phyloP scores from a whole-genome alignment of 2,329 filamentous ascomycete species.

The Xylaria sp. region DNA sequence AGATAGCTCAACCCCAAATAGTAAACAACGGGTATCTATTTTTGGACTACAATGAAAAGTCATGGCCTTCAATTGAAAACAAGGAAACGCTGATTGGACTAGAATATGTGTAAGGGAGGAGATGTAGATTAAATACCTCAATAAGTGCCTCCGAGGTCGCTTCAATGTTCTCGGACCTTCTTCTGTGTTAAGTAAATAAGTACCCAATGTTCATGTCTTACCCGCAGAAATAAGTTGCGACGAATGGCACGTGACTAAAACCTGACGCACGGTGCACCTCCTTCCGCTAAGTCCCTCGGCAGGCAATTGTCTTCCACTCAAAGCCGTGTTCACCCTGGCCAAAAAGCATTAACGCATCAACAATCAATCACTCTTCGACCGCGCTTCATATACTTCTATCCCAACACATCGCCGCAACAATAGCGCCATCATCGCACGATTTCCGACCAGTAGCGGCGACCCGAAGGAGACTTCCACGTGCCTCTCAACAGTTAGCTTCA shows the following conservation, averaged over 20 bases:
- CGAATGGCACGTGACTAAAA: slow-evolving; percentile 23
- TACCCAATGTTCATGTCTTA: background rate
- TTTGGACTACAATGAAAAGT: background rate
- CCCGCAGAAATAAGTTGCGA: background rate
- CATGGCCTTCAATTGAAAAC: background rate
- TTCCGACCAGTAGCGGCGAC: background rate
- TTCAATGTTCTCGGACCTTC: background rate
- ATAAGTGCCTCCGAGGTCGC: too few relatives aligned
- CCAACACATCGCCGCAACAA: slow-evolving; percentile 17
- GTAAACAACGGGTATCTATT: background rate
- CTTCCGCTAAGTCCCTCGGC: slow-evolving; percentile 23
- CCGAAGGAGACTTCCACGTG: background rate
- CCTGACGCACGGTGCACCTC: slow-evolving; percentile 34
- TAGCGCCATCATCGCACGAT: slow-evolving; percentile 2
- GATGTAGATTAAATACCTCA: too few relatives aligned
- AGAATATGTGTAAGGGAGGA: background rate
- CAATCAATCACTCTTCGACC: slow-evolving; percentile 14
- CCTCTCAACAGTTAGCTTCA: background rate
- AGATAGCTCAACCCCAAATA: background rate
- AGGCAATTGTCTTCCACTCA: slow-evolving; percentile 24
- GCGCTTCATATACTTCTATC: slow-evolving; percentile 21
- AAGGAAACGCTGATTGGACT: too few relatives aligned
- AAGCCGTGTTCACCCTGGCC: slow-evolving; percentile 3
- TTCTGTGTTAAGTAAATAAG: background rate
- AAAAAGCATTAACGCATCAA: slow-evolving; percentile 6